Evolutionary conservation across 176 grass and related monocot genomes (phyloP), one percentile per base, ranked within the genome.

Genomic region (Thalia dealbata): DNA sequence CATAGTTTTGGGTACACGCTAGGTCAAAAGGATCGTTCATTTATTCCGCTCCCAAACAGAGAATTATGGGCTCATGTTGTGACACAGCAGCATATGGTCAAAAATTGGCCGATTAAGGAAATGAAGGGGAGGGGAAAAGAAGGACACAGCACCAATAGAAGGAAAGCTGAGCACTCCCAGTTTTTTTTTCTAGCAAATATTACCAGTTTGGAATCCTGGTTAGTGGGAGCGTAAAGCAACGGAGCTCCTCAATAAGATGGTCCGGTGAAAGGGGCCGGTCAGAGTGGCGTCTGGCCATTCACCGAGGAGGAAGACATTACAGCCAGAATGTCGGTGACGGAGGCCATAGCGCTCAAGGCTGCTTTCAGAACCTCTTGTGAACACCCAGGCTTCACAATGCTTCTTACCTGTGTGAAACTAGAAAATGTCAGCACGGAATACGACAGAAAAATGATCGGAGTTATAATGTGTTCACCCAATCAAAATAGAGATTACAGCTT

Each of bases 371-470:
- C 88, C 73, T 93, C 95, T 55, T 93, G 95, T 3, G 95, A 86
- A 80, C 95, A 99, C 38, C 95, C 95, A 41, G 95, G 95, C 83
- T 99, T 99, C 83, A 99, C 95, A 25, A 99, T 91, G 79, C 74
- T 88, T 81, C 81, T 99, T 76, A 99, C 95, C 95, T 99, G 76
- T 69, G 73, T 15, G 0, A 18, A 21, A 56, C 41, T 73, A 0
- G 27, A 50, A 63, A 73, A 13, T 8, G 10, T 76, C 27, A 81
- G 21, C 22, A 22, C 30, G 48, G 11, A 70, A 30, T 45, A 21
- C 38, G 11, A 75, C 80, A 52, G 10, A 16, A 64, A 42, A 23
- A 51, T 35, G 52, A 15, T 10, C 19, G 26, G n/a, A n/a, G n/a
- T n/a, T n/a, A n/a, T n/a, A n/a, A n/a, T n/a, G n/a, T 7, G 27